Percentiles rank a stretch among this genome's conserved stretches.
These are phyloP conservation scores for Gracilaria domingensis DNA, from an alignment of 23 red algal genomes.

Conservation along the genomic window DNA sequence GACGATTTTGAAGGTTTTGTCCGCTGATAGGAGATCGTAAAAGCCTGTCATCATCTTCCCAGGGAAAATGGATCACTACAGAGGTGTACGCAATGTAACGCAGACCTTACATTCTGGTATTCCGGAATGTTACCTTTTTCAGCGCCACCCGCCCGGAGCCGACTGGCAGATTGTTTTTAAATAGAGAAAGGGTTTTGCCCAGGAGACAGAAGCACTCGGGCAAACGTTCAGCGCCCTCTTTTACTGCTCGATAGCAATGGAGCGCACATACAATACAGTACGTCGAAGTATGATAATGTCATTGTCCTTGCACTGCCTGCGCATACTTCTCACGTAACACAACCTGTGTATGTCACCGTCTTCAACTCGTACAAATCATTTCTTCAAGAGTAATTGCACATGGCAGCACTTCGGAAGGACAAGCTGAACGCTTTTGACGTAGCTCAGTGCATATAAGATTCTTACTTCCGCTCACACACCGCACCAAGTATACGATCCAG, in stretches of 20 bases:
- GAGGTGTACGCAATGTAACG: background rate
- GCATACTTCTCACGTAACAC: too few species aligned
- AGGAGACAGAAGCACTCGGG: conserved; percentile 15
- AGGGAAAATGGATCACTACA: conserved; percentile 1
- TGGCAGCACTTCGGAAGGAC: too few species aligned
- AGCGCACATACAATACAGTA: background rate
- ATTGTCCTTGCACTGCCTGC: too few species aligned
- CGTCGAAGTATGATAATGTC: too few species aligned
- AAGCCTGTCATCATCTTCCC: conserved; percentile 23
- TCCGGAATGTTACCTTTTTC: conserved; percentile 19
- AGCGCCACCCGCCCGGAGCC: background rate
- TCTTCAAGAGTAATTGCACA: too few species aligned
- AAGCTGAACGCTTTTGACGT: too few species aligned
- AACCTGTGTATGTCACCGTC: too few species aligned
- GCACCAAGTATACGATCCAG: too few species aligned
- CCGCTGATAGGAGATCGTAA: background rate
- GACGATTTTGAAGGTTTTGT: conserved; percentile 16
- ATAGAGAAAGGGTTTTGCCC: background rate
- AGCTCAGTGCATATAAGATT: too few species aligned
- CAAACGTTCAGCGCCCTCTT: background rate
- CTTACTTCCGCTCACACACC: too few species aligned
- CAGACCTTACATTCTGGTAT: background rate
- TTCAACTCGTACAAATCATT: too few species aligned
- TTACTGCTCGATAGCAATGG: conserved; percentile 19
- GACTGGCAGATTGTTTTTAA: conserved; percentile 26